Conservation (phyloP, 495 filamentous ascomycete species). For the Trichoderma gamsii region DNA sequence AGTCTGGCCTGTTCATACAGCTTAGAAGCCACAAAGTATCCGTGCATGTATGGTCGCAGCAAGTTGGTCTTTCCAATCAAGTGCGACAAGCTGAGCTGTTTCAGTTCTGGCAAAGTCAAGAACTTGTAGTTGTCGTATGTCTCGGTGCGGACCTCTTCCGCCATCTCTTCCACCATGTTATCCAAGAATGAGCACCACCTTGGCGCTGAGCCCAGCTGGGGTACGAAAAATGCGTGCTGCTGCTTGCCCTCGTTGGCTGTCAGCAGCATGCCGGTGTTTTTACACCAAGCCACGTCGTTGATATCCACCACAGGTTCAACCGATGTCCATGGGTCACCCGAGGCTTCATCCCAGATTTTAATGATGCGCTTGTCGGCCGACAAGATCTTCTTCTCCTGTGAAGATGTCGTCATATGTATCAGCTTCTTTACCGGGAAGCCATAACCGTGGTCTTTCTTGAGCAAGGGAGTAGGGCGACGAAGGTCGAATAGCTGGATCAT, state of each 20-base stretch:
- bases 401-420: slow-evolving; percentile 73
- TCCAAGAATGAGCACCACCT: slow-evolving; percentile 96
- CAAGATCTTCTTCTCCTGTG: slow-evolving; percentile 79
- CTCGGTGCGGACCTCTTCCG: slow-evolving; percentile 62
- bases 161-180: slow-evolving; percentile 97
- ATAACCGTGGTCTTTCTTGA: slow-evolving; percentile 94
- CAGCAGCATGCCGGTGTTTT: slow-evolving; percentile 81
- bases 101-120: slow-evolving; percentile 77
- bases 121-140: slow-evolving; percentile 99
- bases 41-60: slow-evolving; percentile 94
- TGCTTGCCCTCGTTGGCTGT: slow-evolving; percentile 93
- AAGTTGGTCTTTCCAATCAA: slow-evolving; percentile 80
- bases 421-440: slow-evolving; percentile 88
- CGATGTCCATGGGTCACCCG: slow-evolving; percentile 84
- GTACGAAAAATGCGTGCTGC: slow-evolving; percentile 94
- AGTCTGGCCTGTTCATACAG: slow-evolving; percentile 91
- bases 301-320: slow-evolving; percentile 93
- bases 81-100: slow-evolving; percentile 73
- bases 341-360: slow-evolving; percentile 85
- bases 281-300: slow-evolving; percentile 83
- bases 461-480: slow-evolving; percentile 73
- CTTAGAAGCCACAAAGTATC: slow-evolving; percentile 89
- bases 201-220: slow-evolving; percentile 84
- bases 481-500: slow-evolving; percentile 92
- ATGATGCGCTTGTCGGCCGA: slow-evolving; percentile 92